phyloP scores from a whole-genome alignment of 2,329 filamentous ascomycete species.

The Cadophora sp. region DNA sequence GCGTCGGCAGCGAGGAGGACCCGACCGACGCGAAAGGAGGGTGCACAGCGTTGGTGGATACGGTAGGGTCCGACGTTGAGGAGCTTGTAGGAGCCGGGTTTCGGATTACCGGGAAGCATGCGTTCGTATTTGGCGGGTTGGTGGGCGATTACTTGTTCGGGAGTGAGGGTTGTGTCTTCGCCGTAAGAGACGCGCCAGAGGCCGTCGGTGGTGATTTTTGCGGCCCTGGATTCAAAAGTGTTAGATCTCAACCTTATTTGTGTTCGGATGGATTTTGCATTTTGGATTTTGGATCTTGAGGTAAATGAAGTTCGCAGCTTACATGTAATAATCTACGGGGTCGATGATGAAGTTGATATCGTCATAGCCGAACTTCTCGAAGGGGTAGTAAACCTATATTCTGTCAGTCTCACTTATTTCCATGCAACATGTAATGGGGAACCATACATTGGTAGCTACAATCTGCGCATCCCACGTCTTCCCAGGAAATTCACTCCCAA shows the following conservation, averaged over 20 bases:
- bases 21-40: constrained; percentile 52
- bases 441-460: constrained; percentile 63
- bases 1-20: constrained; percentile 56
- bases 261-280: too few species aligned
- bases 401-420: background rate
- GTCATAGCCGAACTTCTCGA: constrained; percentile 58
- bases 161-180: constrained; percentile 58
- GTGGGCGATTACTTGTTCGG: constrained; percentile 58
- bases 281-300: background rate
- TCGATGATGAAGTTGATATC: constrained; percentile 68
- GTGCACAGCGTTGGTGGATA: constrained; percentile 55
- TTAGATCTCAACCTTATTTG: too few species aligned
- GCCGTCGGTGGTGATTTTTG: constrained; percentile 62
- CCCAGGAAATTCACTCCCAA: constrained; percentile 62
- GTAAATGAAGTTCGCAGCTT: background rate
- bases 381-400: constrained; percentile 65
- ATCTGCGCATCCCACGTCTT: constrained; percentile 67
- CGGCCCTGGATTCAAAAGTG: constrained; percentile 46
- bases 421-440: background rate
- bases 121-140: constrained; percentile 61
- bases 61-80: constrained; percentile 58
- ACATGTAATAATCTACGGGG: constrained; percentile 66
- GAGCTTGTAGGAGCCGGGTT: constrained; percentile 62
- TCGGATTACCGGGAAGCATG: constrained; percentile 65
- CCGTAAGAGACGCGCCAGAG: constrained; percentile 70